Base-by-base conservation (phyloP, 192 early-diverging fungal species). In the Backusella luteola region DNA sequence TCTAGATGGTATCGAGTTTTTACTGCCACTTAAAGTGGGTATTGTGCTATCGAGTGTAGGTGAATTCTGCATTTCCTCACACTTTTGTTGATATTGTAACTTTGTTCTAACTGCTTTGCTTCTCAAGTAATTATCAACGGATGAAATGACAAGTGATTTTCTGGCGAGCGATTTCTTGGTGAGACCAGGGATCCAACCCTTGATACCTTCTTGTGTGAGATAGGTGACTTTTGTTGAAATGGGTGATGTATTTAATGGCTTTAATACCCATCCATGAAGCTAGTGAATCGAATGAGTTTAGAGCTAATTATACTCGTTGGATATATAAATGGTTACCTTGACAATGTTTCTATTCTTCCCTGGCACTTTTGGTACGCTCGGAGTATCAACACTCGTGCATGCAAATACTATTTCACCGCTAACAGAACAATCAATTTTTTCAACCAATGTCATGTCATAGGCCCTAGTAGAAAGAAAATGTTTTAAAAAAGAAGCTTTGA, bases 401-500 rank as follows among this genome's bases (percentile, higher is more conserved):
- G 77, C 86, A 79, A 87, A 89, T 52, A 84, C 83, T 21, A 89
- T 89, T 2, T 76, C 83, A 26, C 88, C 88, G 44, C 86, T 82
- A 6, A 21, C 66, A 17, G 75, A 76, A 34, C 80, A 81, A 66
- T 86, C 83, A 49, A 83, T 84, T 73, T 87, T 85, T 79, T 85
- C 84, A 19, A 85, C 81, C 34, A 85, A 26, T 12, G 79, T 80
- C 32, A 85, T 29, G 76, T 85, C 84, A 53, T 72, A 73, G 2
- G 81, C 23, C 44, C 82, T 83, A 69, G 0, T 23, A 32, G 8
- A 26, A 69, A 32, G 7, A 67, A 21, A 34, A 46, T 1, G 38
- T 9, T 26, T 19, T 38, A 9, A 53, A 15, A 56, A 78, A 41
- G 29, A 12, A 44, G 42, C 32, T 32, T 32, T 17, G 15, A 4